A percentile compares a stretch with the other conserved stretches of the same genome.
Evolutionary conservation across 2,329 filamentous ascomycete species (phyloP).

Genomic region (Albifimbria verrucaria): DNA sequence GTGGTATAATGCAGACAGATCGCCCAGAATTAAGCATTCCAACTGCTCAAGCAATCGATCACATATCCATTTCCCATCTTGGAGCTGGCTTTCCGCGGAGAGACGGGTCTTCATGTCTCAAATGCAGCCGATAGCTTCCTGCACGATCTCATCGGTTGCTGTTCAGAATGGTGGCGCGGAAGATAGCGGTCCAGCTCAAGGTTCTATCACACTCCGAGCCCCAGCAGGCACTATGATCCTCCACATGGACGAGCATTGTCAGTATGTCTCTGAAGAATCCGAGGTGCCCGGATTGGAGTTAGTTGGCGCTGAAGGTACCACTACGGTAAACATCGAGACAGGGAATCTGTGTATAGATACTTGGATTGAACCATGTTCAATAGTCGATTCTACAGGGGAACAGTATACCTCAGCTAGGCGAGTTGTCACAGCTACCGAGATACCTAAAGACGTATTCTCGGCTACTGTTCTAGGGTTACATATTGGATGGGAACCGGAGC

Average conservation of each 20-base stretch:
- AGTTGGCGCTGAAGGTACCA: neutral
- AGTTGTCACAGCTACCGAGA: too few species aligned
- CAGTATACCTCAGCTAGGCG: neutral
- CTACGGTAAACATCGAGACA: neutral
- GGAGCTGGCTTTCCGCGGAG: neutral
- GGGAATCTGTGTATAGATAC: neutral
- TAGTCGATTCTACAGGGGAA: neutral
- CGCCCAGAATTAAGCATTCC: neutral
- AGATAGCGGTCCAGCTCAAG: neutral
- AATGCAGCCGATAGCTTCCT: neutral
- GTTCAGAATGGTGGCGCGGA: neutral
- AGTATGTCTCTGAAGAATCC: neutral
- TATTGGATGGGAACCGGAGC: too few species aligned
- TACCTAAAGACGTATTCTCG: too few species aligned
- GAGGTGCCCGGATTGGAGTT: neutral
- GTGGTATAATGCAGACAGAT: neutral
- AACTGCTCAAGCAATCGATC: too few species aligned
- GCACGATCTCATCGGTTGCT: neutral
- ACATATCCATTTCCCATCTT: neutral
- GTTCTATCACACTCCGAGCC: neutral
- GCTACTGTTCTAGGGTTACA: too few species aligned
- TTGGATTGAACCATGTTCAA: neutral
- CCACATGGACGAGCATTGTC: neutral
- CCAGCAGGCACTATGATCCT: neutral
- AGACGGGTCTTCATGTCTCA: neutral